A percentile compares a stretch with the other conserved stretches of the same genome.
Evolutionary conservation across 345 rosid genomes (phyloP).

Genomic region (Eutrema heterophyllum): DNA sequence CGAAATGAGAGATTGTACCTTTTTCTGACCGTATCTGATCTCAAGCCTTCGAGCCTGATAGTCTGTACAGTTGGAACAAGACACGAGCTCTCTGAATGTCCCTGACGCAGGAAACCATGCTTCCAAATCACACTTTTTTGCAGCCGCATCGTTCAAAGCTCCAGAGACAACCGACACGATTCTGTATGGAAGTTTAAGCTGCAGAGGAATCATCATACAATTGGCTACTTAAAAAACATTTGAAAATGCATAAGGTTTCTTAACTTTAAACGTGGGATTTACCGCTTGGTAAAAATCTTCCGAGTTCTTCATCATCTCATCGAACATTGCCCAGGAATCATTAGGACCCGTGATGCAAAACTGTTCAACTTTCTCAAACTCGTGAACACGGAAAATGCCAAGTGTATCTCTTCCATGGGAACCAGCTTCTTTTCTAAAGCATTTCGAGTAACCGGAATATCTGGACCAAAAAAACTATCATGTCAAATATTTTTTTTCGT

Average conservation of each 20-base stretch:
- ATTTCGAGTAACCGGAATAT: conserved; percentile 88
- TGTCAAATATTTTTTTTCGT: not conserved
- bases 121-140: conserved; percentile 89
- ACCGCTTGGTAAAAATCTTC: conserved; percentile 80
- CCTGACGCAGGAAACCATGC: conserved; percentile 91
- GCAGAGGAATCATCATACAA: conserved; percentile 22
- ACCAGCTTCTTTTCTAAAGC: conserved; percentile 98
- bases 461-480: conserved; percentile 27
- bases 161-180: conserved; percentile 84
- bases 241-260: no score
- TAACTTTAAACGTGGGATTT: no score
- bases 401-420: conserved; percentile 93
- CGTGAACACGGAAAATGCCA: conserved; percentile 95
- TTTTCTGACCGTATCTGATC: conserved; percentile 87
- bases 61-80: conserved; percentile 87
- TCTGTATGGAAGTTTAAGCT: conserved; percentile 82
- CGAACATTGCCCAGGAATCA: conserved; percentile 85
- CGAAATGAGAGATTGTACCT: conserved; percentile 34
- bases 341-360: conserved; percentile 88
- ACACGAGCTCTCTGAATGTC: conserved; percentile 78
- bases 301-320: conserved; percentile 83
- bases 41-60: conserved; percentile 83
- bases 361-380: conserved; percentile 94
- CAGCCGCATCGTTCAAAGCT: conserved; percentile 86
- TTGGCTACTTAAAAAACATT: not conserved